A percentile compares a stretch with the other conserved stretches of the same genome.
Evolutionary conservation across 2,329 filamentous ascomycete genomes (phyloP).

Genomic region (Pseudocercospora crystallina): DNA sequence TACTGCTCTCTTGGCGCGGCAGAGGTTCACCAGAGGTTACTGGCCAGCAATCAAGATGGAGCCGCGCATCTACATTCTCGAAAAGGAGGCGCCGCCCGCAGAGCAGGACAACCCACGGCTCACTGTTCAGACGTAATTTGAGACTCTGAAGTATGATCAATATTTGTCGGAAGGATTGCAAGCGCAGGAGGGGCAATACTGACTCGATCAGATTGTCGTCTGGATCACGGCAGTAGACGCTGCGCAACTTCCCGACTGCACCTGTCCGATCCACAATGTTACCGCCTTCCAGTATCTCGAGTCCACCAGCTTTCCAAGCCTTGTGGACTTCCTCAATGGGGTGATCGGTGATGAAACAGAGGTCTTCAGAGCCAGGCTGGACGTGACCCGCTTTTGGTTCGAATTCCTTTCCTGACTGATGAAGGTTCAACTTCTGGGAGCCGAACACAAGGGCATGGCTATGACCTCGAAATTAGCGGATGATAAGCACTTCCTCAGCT

Average conservation of each 20-base stretch:
- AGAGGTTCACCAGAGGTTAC: conserved; percentile 48
- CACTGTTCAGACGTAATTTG: conserved; percentile 30
- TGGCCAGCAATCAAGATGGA: conserved; percentile 57
- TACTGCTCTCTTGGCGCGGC: conserved; percentile 14
- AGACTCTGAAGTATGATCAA: conserved; percentile 22
- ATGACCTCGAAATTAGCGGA: conserved; percentile 31
- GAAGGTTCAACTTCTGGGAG: conserved; percentile 61
- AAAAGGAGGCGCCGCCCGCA: conserved; percentile 29
- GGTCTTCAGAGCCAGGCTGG: conserved; percentile 57
- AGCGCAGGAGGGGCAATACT: conserved; percentile 28
- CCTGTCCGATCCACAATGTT: conserved; percentile 57
- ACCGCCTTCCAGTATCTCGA: conserved; percentile 50
- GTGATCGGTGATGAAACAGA: conserved; percentile 60
- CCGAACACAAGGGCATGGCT: conserved; percentile 60
- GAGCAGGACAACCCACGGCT: no score
- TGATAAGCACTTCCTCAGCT: not conserved
- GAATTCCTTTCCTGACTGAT: conserved; percentile 56
- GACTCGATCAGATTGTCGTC: conserved; percentile 65
- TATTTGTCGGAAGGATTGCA: not conserved
- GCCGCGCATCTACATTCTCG: conserved; percentile 55
- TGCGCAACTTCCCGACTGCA: conserved; percentile 55
- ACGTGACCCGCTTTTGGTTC: conserved; percentile 58
- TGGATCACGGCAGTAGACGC: conserved; percentile 61
- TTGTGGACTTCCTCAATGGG: conserved; percentile 50
- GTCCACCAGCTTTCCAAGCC: conserved; percentile 43